Conservation (phyloP, 164 flowering plant genomes). For the Dillenia suffruticosa region DNA sequence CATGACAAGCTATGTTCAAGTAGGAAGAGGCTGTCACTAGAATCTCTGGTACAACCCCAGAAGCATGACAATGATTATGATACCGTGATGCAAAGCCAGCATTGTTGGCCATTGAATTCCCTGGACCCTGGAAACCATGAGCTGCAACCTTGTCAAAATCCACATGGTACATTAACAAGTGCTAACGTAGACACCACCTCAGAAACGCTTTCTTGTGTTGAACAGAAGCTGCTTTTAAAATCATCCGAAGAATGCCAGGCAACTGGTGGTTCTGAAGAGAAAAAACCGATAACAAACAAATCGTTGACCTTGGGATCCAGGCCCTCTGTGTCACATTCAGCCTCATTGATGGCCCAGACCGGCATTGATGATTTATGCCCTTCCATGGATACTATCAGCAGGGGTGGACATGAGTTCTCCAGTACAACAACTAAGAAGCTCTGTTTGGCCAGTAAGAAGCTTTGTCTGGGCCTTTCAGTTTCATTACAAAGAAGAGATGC, state of each 20-base stretch:
- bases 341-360: no score
- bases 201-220: not conserved
- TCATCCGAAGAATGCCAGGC: not conserved
- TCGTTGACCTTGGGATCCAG: no score
- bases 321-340: no score
- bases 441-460: slow-evolving; percentile 19
- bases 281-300: no score
- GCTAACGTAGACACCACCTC: not conserved
- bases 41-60: slow-evolving; percentile 11
- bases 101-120: slow-evolving; percentile 4
- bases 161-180: slow-evolving; percentile 2
- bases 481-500: slow-evolving; percentile 7
- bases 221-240: slow-evolving; percentile 4
- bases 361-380: no score
- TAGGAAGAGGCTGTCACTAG: slow-evolving; percentile 32
- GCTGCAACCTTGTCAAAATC: slow-evolving; percentile 9
- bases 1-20: slow-evolving; percentile 11
- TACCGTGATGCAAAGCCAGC: slow-evolving; percentile 4
- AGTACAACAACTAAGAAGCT: slow-evolving; percentile 4
- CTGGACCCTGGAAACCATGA: slow-evolving; percentile 6
- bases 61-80: slow-evolving; percentile 15
- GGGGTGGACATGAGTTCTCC: no score
- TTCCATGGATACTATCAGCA: no score
- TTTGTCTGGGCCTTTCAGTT: slow-evolving; percentile 18
- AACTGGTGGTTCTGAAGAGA: slow-evolving; percentile 1